Evolutionary conservation across 78 protist species (phyloP).

Genomic region (Dictyostelium firmibasis): DNA sequence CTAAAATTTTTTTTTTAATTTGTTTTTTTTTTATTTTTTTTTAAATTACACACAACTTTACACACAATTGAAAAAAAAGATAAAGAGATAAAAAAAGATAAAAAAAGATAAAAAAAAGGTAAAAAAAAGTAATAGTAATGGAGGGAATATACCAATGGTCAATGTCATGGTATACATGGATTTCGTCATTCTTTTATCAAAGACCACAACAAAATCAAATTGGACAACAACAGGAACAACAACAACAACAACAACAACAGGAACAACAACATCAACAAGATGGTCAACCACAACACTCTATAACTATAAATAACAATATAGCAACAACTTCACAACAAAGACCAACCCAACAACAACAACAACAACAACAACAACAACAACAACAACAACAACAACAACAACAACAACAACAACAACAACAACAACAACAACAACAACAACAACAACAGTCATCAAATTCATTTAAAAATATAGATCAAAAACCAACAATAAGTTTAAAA

Average conservation of each 20-base stretch:
- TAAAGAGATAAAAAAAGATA: too few species aligned
- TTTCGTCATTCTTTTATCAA: background rate
- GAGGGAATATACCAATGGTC: constrained; percentile 3
- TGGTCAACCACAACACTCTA: background rate
- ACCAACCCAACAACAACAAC: constrained; percentile 7
- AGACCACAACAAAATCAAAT: background rate
- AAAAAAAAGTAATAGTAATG: background rate
- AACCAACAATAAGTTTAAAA: constrained; percentile 40
- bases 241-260: constrained; percentile 26
- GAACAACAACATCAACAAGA: background rate
- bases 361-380: background rate
- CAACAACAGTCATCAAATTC: constrained; percentile 2
- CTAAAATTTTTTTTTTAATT: too few species aligned
- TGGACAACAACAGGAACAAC: constrained; percentile 24
- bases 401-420: background rate
- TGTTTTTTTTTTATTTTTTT: too few species aligned
- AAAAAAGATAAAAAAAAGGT: too few species aligned
- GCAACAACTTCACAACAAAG: background rate
- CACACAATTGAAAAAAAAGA: too few species aligned
- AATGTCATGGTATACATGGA: constrained; percentile 1
- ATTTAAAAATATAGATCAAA: constrained; percentile 60
- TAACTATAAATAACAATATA: background rate
- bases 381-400: constrained; percentile 1
- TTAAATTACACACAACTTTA: too few species aligned
- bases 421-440: background rate